Percentiles rank a stretch among this genome's conserved stretches.
phyloP scores from a whole-genome alignment of 768 basidiomycete species.

The Hypholoma fasciculare region DNA sequence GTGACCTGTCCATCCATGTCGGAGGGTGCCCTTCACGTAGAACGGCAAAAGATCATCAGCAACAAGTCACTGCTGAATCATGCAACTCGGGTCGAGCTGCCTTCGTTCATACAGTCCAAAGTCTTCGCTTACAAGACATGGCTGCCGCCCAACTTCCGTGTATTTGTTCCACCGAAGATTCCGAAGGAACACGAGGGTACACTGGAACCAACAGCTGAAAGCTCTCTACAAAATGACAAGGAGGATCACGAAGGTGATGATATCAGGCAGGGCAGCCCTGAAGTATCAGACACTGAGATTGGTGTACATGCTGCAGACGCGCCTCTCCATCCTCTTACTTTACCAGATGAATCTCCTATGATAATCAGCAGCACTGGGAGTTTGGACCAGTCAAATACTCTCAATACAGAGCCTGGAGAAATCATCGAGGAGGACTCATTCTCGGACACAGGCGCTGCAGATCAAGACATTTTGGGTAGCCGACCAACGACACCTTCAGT shows the following conservation, averaged over 20 bases:
- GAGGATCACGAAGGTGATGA: background rate
- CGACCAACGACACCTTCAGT: background rate
- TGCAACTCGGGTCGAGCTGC: slow-evolving; percentile 59
- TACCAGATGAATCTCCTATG: background rate
- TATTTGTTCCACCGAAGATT: slow-evolving; percentile 20
- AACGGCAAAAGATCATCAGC: slow-evolving; percentile 71
- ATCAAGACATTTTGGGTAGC: background rate
- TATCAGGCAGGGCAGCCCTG: background rate
- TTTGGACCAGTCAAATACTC: background rate
- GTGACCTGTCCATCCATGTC: slow-evolving; percentile 62
- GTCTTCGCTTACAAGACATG: slow-evolving; percentile 68
- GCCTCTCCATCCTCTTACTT: background rate
- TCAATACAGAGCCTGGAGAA: background rate
- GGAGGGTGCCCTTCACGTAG: slow-evolving; percentile 68
- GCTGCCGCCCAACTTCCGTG: slow-evolving; percentile 50
- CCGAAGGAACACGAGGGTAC: slow-evolving; percentile 12
- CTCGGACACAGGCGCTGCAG: slow-evolving; percentile 3
- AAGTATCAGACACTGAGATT: background rate
- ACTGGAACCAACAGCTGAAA: background rate
- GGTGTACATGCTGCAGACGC: background rate
- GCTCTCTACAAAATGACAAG: background rate
- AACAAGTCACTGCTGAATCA: slow-evolving; percentile 65
- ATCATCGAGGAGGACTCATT: slow-evolving; percentile 4
- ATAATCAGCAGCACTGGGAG: background rate
- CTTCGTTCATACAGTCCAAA: slow-evolving; percentile 72